Evolutionary conservation across 2,329 filamentous ascomycete species (phyloP), one percentile per base, ranked within the genome.

Genomic region (Rhinocladiella similis): DNA sequence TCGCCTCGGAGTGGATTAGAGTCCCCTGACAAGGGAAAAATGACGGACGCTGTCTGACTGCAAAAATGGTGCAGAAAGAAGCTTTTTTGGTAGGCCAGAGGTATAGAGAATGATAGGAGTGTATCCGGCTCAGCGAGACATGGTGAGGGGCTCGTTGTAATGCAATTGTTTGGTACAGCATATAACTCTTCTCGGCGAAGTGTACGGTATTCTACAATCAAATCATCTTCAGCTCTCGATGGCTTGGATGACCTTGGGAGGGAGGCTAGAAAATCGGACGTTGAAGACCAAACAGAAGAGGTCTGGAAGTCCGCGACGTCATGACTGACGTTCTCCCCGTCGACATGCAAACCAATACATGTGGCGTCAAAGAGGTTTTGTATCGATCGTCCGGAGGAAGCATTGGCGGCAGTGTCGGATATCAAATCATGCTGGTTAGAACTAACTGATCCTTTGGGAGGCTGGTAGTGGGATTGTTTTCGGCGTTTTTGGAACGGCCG

Each of bases 31-130:
- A 65, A 56, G 6, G 68, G 68, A 20, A 70, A 70, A 1, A 70
- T 56, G 25, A 59, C 61, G 1, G 60, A 61, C 3, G 66, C 61
- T 1, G 68, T 70, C 35, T 70, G 60, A 6, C 66, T 65, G 25
- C 53, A 52, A 38, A 69, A 66, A 1, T 65, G 38, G 29, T 66
- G 67, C 59, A 70, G 64, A 46, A 63, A 64, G 42, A 69, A 67
- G 22, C 46, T 58, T 12, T 62, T 67, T 53, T 70, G 61, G 3
- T 50, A 45, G 18, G 60, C 54, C 18, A 68, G 25, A 9, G 61
- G 48, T 29, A 51, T 33, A 42, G 22, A 16, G 35, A 27, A 63
- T 3, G 63, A 62, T 4, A 66, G 67, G 3, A 54, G 22, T 25
- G 22, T 25, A 25, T 25, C 7, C 22, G 22, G 6, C 55, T 62